Conservation (phyloP, 1,284 basidiomycete genomes). For the Schizopora paradoxa region DNA sequence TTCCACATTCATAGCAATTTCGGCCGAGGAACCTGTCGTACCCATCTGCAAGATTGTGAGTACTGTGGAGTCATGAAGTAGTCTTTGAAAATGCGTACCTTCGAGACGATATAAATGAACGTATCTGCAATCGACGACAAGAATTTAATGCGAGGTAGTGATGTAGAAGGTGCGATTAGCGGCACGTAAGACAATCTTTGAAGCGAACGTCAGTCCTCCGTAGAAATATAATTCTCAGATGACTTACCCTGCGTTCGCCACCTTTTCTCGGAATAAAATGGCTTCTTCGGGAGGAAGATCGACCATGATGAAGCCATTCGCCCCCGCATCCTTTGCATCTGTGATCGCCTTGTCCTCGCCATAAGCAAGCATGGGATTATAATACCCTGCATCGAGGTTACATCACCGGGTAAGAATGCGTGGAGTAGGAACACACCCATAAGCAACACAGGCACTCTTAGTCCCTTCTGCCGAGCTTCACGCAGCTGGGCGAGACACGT, state of each 20-base stretch:
- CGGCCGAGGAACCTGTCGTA: slow-evolving; percentile 87
- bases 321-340: slow-evolving; percentile 85
- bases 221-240: too few species aligned
- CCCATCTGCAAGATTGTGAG: slow-evolving; percentile 74
- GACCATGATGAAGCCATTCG: slow-evolving; percentile 96
- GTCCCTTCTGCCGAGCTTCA: slow-evolving; percentile 76
- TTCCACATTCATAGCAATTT: slow-evolving; percentile 64
- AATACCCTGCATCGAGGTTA: slow-evolving; percentile 67
- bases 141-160: slow-evolving; percentile 83
- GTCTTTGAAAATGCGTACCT: slow-evolving; percentile 41
- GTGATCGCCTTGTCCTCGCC: slow-evolving; percentile 91
- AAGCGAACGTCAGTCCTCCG: slow-evolving; percentile 8
- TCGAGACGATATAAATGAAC: slow-evolving; percentile 96
- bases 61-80: neutral
- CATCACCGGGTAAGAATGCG: neutral
- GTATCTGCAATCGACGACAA: slow-evolving; percentile 90
- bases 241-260: slow-evolving; percentile 71
- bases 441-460: slow-evolving; percentile 83
- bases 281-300: slow-evolving; percentile 99
- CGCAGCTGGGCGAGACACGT: slow-evolving; percentile 73
- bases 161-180: slow-evolving; percentile 92
- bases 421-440: slow-evolving; percentile 67
- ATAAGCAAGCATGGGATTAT: slow-evolving; percentile 93
- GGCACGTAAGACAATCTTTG: slow-evolving; percentile 94
- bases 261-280: slow-evolving; percentile 83